phyloP scores from a whole-genome alignment of 805 yeast genomes.

The Debaryomyces hansenii region DNA sequence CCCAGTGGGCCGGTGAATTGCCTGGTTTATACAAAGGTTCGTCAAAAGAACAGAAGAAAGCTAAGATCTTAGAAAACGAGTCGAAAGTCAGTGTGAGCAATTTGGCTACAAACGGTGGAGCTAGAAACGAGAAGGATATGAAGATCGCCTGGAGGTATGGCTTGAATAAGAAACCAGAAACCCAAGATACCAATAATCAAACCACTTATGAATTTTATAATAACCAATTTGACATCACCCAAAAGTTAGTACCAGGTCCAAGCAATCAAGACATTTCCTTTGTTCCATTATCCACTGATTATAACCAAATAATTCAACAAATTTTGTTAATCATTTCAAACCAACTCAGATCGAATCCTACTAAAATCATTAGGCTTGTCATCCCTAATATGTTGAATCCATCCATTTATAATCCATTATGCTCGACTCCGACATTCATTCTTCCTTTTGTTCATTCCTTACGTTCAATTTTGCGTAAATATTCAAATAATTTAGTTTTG shows the following conservation, averaged over 20 bases:
- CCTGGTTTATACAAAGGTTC: conserved; percentile 79
- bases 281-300: conserved; percentile 39
- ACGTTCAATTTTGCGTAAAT: conserved; percentile 50
- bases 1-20: conserved; percentile 62
- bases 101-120: conserved; percentile 22
- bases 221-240: conserved; percentile 75
- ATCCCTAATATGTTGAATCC: conserved; percentile 84
- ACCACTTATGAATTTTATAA: conserved; percentile 51
- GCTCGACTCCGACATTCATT: conserved; percentile 46
- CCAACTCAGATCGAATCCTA: conserved; percentile 39
- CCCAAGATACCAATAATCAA: conserved; percentile 20
- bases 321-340: conserved; percentile 38
- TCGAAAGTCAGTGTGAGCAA: conserved; percentile 69
- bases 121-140: conserved; percentile 45
- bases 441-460: conserved; percentile 64
- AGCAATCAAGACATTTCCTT: conserved; percentile 58
- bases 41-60: conserved; percentile 63
- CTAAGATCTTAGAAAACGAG: conserved; percentile 55
- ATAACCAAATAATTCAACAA: conserved; percentile 30
- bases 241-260: conserved; percentile 67
- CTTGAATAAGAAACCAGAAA: conserved; percentile 24
- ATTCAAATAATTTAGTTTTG: conserved; percentile 47
- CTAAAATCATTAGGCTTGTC: conserved; percentile 59
- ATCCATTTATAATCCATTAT: conserved; percentile 58
- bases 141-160: conserved; percentile 96